These are phyloP conservation scores for Daucus carota DNA, from an alignment of 129 eudicot genomes.

Conservation along the genomic window DNA sequence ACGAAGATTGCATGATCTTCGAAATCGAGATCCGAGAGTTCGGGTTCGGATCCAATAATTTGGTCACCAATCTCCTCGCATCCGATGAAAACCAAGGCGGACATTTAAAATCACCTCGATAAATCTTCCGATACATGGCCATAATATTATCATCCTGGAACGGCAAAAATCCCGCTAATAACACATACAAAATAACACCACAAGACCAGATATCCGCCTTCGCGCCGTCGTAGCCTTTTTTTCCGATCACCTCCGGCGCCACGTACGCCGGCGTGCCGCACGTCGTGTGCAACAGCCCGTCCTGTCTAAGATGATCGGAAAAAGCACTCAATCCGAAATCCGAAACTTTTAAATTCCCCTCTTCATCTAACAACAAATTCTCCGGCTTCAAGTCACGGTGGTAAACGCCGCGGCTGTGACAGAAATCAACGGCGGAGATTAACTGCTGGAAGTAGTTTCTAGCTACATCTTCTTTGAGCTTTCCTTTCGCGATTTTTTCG, in stretches of 20 bases:
- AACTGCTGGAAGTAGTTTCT: constrained; percentile 15
- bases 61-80: constrained; percentile 31
- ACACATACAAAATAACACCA: constrained; percentile 44
- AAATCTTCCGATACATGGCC: constrained; percentile 35
- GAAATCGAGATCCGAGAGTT: constrained; percentile 33
- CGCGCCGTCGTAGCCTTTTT: constrained; percentile 33
- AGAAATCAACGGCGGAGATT: constrained; percentile 20
- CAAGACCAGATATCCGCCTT: constrained; percentile 59
- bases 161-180: constrained; percentile 43
- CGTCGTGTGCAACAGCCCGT: constrained; percentile 17
- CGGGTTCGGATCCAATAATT: constrained; percentile 47
- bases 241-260: constrained; percentile 21
- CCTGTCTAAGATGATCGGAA: constrained; percentile 16
- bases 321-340: constrained; percentile 20
- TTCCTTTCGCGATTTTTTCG: constrained; percentile 7
- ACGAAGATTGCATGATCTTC: constrained; percentile 33
- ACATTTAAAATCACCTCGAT: constrained; percentile 43
- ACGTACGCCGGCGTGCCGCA: constrained; percentile 22
- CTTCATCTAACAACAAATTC: constrained; percentile 11
- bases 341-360: constrained; percentile 16
- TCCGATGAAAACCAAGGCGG: constrained; percentile 61
- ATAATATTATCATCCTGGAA: constrained; percentile 45
- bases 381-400: constrained; percentile 21
- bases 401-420: constrained; percentile 18
- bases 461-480: constrained; percentile 11